Evolutionary conservation across 371 early-diverging fungal genomes (phyloP).

Genomic region (Mortierella sp.): DNA sequence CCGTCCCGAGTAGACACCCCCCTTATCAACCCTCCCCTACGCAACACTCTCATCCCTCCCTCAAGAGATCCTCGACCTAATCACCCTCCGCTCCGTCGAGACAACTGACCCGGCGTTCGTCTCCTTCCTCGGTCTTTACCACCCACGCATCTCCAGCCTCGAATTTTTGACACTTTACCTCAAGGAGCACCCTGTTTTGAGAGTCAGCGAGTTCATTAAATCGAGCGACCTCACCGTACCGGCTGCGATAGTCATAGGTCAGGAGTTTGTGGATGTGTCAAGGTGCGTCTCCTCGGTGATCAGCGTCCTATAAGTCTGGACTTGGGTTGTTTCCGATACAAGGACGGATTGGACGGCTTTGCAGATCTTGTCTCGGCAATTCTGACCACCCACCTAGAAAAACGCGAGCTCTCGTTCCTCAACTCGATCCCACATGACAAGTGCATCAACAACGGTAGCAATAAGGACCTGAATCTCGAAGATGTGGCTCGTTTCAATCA

Average conservation of each 20-base stretch:
- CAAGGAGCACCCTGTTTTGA: background rate
- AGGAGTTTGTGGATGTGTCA: no score
- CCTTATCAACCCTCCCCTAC: no score
- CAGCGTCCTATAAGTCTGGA: background rate
- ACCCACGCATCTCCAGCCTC: background rate
- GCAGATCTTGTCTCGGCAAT: background rate
- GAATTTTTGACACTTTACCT: background rate
- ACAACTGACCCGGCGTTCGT: background rate
- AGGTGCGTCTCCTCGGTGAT: no score
- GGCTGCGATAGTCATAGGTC: no score
- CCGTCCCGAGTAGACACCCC: background rate
- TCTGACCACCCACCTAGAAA: background rate
- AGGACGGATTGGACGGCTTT: background rate
- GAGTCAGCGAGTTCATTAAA: background rate
- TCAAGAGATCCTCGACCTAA: no score
- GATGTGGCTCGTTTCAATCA: background rate
- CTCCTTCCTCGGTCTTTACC: background rate
- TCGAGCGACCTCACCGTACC: no score
- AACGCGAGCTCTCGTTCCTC: background rate
- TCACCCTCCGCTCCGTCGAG: no score
- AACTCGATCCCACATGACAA: background rate
- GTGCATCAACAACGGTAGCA: background rate
- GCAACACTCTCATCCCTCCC: no score
- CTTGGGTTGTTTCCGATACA: background rate
- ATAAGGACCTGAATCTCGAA: background rate